Evolutionary conservation across 306 rosid genomes (phyloP).

Genomic region (Fragaria iinumae): DNA sequence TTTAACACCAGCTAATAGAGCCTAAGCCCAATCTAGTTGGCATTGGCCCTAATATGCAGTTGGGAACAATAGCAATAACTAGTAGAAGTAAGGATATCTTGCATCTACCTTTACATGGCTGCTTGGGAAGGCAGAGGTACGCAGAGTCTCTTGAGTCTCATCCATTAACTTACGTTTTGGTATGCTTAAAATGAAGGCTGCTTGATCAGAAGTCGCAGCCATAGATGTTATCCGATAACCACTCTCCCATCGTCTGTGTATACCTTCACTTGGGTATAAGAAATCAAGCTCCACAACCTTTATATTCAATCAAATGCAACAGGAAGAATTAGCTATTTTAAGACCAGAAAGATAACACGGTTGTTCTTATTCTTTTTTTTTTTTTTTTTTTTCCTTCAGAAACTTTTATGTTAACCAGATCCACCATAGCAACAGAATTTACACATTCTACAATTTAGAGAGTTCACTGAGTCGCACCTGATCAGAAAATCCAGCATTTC

Average conservation of each 20-base stretch:
- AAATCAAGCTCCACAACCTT: constrained; percentile 96
- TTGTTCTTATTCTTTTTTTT: neutral
- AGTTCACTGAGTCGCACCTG: constrained; percentile 47
- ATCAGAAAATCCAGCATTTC: constrained; percentile 91
- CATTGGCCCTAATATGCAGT: neutral
- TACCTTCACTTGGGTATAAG: constrained; percentile 93
- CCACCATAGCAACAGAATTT: neutral
- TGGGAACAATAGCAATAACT: neutral
- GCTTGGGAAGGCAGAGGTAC: constrained; percentile 94
- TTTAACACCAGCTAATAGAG: neutral
- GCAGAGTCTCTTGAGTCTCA: constrained; percentile 89
- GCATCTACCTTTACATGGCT: constrained; percentile 82
- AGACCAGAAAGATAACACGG: neutral
- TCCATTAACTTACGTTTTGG: constrained; percentile 85
- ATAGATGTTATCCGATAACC: constrained; percentile 85
- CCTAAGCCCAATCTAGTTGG: neutral
- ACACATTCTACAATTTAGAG: neutral
- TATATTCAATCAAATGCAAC: neutral
- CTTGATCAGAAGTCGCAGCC: constrained; percentile 95
- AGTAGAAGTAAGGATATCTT: neutral
- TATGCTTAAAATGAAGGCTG: constrained; percentile 87
- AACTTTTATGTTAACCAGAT: neutral
- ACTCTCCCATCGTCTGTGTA: constrained; percentile 85
- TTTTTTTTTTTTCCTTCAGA: neutral
- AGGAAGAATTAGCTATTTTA: neutral